Conservation (phyloP, 257 asterid species). For the Primulina eburnea region DNA sequence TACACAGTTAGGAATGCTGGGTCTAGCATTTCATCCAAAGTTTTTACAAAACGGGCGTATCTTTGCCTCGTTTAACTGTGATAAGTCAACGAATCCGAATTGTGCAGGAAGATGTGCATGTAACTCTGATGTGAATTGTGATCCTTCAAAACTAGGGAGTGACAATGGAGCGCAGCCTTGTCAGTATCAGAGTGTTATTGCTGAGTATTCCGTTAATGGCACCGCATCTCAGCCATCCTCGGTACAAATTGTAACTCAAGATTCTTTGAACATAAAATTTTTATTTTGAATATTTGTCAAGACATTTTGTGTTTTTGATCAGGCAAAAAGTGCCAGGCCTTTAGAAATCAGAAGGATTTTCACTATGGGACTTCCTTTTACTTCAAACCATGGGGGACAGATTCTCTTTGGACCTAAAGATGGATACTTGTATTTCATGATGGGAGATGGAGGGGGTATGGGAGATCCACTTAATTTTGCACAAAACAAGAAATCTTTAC, state of each 20-base stretch:
- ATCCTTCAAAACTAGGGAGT: constrained; percentile 53
- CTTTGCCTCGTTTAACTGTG: constrained; percentile 83
- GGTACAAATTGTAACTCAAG: constrained; percentile 35
- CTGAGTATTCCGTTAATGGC: constrained; percentile 72
- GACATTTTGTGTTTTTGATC: background rate
- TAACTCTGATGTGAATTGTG: constrained; percentile 65
- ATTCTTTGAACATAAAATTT: background rate
- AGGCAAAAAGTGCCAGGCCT: constrained; percentile 69
- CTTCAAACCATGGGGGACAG: constrained; percentile 79
- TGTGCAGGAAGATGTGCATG: constrained; percentile 89
- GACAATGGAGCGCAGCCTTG: constrained; percentile 77
- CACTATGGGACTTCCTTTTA: constrained; percentile 91
- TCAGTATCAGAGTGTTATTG: constrained; percentile 66
- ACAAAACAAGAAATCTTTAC: constrained; percentile 87
- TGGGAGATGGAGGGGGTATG: constrained; percentile 88
- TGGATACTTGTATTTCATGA: constrained; percentile 90
- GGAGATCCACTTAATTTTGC: constrained; percentile 83
- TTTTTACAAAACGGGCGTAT: constrained; percentile 67
- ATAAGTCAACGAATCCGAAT: constrained; percentile 64
- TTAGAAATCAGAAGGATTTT: constrained; percentile 76
- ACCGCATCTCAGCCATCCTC: constrained; percentile 48
- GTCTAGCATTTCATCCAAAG: constrained; percentile 78
- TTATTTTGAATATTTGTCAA: background rate
- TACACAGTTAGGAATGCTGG: constrained; percentile 70
- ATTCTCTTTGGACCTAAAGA: constrained; percentile 89